Evolutionary conservation across 108 stramenopile species (phyloP), one percentile per base, ranked within the genome.

Genomic region (Epipyxis sp.): DNA sequence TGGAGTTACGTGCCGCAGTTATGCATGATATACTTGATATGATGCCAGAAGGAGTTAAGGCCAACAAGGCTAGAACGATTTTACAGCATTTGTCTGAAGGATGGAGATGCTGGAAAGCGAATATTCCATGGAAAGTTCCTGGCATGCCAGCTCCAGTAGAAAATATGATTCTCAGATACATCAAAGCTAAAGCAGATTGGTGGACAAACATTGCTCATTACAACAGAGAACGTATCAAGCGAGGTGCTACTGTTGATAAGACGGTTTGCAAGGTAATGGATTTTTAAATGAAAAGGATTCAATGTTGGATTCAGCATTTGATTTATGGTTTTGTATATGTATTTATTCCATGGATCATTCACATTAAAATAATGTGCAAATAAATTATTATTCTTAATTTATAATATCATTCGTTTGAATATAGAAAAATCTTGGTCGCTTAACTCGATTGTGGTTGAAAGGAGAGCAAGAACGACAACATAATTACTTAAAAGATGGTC

Each of bases 11-110:
- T 25, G 98, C 98, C 58, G 94, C 94, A 59, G 98, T 99, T 54
- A 97, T 99, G 95, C 98, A 98, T 84, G 98, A 99, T 78, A 99
- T 99, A 76, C 90, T 99, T 39, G 98, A 99, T 85, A 98, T 98
- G 97, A 99, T 99, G 98, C 98, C 98, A 0, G 93, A 97, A 68
- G 97, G 97, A 76, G 93, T 99, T 32, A 94, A 95, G 79, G 96
- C 95, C 84, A 99, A 97, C 87, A 99, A 99, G 87, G 90, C 91
- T 45, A 86, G 97, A 30, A 94, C 95, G 40, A 97, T 99, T 83
- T 84, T 99, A 29, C 92, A 92, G 78, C 98, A 99, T 86, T 82
- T 99, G 78, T 90, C 88, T 78, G 98, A 99, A 83, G 97, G 96
- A 2, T 99, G 97, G 84, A 87, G 98, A 25, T 98, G 98, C 85